phyloP scores from a whole-genome alignment of 495 filamentous ascomycete genomes.

The Xylaria intraflava region DNA sequence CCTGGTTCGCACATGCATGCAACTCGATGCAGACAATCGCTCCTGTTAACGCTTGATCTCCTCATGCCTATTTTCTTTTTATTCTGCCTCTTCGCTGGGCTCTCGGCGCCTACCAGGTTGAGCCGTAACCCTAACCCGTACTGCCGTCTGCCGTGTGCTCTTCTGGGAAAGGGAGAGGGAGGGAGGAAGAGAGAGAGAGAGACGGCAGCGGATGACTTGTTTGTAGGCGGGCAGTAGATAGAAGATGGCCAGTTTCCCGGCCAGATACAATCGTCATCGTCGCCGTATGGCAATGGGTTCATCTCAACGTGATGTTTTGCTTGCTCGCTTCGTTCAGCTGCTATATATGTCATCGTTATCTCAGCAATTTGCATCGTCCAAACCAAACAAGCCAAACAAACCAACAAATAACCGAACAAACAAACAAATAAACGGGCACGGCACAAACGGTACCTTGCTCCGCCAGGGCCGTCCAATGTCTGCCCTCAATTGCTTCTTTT shows the following conservation, averaged over 20 bases:
- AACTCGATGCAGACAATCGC: conserved; percentile 9
- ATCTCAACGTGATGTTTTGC: neutral
- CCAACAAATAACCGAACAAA: too few species aligned
- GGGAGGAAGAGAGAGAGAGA: neutral
- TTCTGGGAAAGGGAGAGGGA: neutral
- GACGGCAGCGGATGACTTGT: too few species aligned
- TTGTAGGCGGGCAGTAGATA: neutral
- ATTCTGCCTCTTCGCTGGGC: neutral
- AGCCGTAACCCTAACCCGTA: conserved; percentile 2
- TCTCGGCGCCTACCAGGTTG: conserved; percentile 5
- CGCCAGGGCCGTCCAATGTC: neutral
- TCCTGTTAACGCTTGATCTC: conserved; percentile 7
- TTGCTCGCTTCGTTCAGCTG: neutral
- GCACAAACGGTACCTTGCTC: too few species aligned
- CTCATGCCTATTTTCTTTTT: too few species aligned
- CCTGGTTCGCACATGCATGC: conserved; percentile 11
- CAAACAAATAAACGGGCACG: too few species aligned
- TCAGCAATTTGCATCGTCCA: neutral
- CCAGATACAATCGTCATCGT: neutral
- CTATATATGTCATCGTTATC: neutral
- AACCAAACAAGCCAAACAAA: too few species aligned
- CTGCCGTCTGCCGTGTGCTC: conserved; percentile 12
- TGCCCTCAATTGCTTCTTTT: neutral
- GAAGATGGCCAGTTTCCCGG: neutral
- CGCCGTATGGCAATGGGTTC: neutral